Conservation (phyloP, 176 grass and related monocot species). For the Carex scoparia region DNA sequence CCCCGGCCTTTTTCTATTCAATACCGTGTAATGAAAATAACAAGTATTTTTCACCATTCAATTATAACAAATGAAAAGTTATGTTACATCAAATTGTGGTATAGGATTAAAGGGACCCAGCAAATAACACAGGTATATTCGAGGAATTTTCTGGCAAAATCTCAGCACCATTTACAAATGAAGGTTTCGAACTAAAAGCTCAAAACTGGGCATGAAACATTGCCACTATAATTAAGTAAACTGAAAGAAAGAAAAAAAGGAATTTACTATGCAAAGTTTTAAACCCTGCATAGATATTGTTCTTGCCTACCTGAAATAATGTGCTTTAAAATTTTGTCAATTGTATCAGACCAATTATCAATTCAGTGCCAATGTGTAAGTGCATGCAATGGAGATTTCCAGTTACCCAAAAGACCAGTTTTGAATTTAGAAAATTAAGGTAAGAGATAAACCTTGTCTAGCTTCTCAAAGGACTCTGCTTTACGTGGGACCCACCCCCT, state of each 20-base stretch:
- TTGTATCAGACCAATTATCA: background rate
- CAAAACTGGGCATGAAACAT: background rate
- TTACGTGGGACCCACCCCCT: conserved; percentile 83
- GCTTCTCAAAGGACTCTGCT: conserved; percentile 91
- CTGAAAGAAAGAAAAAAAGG: background rate
- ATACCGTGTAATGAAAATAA: no score
- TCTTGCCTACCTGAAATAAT: background rate
- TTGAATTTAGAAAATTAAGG: background rate
- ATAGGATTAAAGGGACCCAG: background rate
- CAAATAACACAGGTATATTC: background rate
- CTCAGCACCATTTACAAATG: background rate
- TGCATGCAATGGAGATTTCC: no score
- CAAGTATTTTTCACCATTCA: background rate
- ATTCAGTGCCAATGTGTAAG: no score
- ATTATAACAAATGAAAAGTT: background rate
- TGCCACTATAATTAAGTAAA: background rate
- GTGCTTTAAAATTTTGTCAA: background rate
- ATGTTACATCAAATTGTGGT: background rate
- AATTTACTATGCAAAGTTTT: background rate
- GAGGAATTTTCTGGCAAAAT: background rate
- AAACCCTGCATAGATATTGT: background rate
- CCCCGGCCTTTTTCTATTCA: no score
- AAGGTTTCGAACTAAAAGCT: background rate
- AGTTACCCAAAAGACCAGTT: background rate
- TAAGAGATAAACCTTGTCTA: conserved; percentile 65